Evolutionary conservation across 2,329 filamentous ascomycete genomes (phyloP).

Genomic region (Neobulgaria alba): DNA sequence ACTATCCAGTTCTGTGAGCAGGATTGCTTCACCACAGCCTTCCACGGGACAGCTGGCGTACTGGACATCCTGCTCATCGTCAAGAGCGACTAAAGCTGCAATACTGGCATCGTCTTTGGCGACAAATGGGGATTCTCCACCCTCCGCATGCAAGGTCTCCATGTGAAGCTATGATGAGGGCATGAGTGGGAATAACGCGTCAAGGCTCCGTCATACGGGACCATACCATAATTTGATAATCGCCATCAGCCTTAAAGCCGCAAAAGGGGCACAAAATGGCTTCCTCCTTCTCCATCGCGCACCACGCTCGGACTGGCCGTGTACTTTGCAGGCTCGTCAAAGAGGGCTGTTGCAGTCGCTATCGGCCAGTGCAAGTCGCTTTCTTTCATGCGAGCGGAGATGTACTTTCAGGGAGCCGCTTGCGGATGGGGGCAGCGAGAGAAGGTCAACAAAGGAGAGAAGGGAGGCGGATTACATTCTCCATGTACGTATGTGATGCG

Average conservation of each 20-base stretch:
- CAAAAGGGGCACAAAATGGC: conserved; percentile 33
- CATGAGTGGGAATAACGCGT: background rate
- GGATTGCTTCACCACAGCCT: conserved; percentile 51
- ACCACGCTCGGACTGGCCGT: too few relatives aligned
- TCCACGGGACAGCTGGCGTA: conserved; percentile 47
- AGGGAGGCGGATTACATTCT: too few relatives aligned
- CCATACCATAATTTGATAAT: conserved; percentile 34
- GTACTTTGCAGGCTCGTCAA: conserved; percentile 1
- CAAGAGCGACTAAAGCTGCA: conserved; percentile 11
- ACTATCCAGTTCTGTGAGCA: conserved; percentile 42
- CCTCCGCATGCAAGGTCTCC: conserved; percentile 27
- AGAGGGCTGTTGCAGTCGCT: too few relatives aligned
- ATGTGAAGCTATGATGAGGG: conserved; percentile 22
- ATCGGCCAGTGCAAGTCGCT: too few relatives aligned
- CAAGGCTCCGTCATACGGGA: background rate
- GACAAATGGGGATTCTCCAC: conserved; percentile 26
- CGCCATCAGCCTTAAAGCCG: conserved; percentile 26
- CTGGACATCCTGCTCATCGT: conserved; percentile 27
- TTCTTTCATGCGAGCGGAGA: too few relatives aligned
- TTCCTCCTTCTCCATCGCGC: conserved; percentile 15
- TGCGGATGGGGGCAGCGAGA: too few relatives aligned
- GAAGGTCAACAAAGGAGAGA: too few relatives aligned
- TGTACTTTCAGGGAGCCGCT: too few relatives aligned
- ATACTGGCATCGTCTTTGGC: conserved; percentile 23
- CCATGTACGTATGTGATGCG: too few relatives aligned